Percentiles rank a stretch among this genome's conserved stretches.
phyloP scores from a whole-genome alignment of 257 asterid species.

The Cruciata laevipes region DNA sequence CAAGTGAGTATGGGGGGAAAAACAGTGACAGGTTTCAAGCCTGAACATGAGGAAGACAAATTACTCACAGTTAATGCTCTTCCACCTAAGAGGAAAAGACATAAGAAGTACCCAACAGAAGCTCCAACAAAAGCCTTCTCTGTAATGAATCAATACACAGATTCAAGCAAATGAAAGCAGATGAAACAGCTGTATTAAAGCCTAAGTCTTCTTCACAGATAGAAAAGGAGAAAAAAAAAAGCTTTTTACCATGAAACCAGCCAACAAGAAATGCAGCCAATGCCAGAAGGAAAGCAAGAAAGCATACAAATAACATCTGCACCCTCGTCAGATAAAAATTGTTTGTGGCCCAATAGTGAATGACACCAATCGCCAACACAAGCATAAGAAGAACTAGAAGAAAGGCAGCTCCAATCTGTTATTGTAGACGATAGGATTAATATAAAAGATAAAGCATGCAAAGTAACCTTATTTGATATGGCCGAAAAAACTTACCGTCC shows the following conservation, averaged over 20 bases:
- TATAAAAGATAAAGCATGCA: conserved; percentile 13
- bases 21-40: conserved; percentile 1
- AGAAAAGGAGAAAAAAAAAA: conserved; percentile 1
- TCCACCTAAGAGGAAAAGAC: conserved; percentile 93
- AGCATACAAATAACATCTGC: conserved; percentile 89
- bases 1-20: neutral
- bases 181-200: conserved; percentile 4
- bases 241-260: conserved; percentile 61
- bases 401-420: conserved; percentile 92
- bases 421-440: conserved; percentile 14
- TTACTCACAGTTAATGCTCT: conserved; percentile 94
- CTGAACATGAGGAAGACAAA: conserved; percentile 4
- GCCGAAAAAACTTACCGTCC: conserved; percentile 55
- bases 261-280: conserved; percentile 94
- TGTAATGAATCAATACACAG: conserved; percentile 23
- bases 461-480: conserved; percentile 7
- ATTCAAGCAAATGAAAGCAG: neutral
- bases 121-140: conserved; percentile 96
- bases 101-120: conserved; percentile 97
- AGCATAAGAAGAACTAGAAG: conserved; percentile 86
- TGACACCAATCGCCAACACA: conserved; percentile 86
- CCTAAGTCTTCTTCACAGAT: neutral
- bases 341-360: conserved; percentile 98
- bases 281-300: conserved; percentile 94
- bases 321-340: conserved; percentile 90